phyloP scores from a whole-genome alignment of 805 yeast species.

The Saitoella complicata region DNA sequence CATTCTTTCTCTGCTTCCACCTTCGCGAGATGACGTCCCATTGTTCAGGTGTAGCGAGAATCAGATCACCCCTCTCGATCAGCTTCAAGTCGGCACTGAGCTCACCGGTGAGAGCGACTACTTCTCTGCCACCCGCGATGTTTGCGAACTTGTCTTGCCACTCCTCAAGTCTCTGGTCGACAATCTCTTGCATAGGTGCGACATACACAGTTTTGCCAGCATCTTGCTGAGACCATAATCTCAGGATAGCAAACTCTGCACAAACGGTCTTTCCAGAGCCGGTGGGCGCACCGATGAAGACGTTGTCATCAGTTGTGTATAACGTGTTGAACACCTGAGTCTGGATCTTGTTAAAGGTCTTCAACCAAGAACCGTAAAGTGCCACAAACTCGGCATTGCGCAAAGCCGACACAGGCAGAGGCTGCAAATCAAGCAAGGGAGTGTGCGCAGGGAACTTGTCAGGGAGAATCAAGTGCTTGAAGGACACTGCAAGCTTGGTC shows the following conservation, averaged over 20 bases:
- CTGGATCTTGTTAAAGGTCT: constrained; percentile 54
- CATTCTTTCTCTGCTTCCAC: constrained; percentile 61
- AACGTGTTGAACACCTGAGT: constrained; percentile 50
- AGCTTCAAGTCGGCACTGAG: constrained; percentile 35
- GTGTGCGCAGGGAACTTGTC: constrained; percentile 49
- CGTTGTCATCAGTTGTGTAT: constrained; percentile 39
- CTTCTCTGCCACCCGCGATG: constrained; percentile 40
- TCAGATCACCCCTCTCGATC: constrained; percentile 44
- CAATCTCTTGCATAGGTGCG: constrained; percentile 41
- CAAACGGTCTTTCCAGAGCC: constrained; percentile 60
- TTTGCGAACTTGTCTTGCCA: constrained; percentile 40
- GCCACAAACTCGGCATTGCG: constrained; percentile 32
- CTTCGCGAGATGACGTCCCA: constrained; percentile 58
- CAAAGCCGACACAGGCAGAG: constrained; percentile 34
- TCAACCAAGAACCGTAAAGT: constrained; percentile 28
- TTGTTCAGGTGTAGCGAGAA: constrained; percentile 65
- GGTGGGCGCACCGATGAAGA: constrained; percentile 55
- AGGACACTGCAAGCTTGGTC: constrained; percentile 40
- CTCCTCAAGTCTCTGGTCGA: constrained; percentile 29
- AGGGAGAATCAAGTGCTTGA: constrained; percentile 40
- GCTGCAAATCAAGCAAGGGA: constrained; percentile 35
- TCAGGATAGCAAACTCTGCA: constrained; percentile 57
- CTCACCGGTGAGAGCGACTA: constrained; percentile 46
- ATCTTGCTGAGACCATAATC: constrained; percentile 43
- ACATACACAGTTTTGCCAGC: constrained; percentile 53